phyloP scores from a whole-genome alignment of 495 filamentous ascomycete species.

The Tuber indicum region DNA sequence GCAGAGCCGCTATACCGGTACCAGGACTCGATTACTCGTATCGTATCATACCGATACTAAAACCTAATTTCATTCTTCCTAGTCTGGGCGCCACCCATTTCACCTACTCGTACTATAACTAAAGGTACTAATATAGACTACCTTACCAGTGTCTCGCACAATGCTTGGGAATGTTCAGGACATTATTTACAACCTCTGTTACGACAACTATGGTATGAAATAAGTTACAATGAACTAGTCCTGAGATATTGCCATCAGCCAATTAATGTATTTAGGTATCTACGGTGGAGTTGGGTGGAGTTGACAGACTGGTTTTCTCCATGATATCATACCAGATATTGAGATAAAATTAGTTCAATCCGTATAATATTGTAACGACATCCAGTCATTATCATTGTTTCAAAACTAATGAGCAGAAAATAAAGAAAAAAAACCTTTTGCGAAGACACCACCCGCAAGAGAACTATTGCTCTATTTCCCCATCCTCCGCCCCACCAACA shows the following conservation, averaged over 20 bases:
- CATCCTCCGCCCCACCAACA: slow-evolving; percentile 35
- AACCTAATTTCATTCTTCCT: too few relatives aligned
- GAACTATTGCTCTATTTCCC: slow-evolving; percentile 22
- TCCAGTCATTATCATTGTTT: neutral
- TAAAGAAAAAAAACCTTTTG: neutral
- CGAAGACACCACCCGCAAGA: neutral
- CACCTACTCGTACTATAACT: too few relatives aligned
- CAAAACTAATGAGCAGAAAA: neutral
- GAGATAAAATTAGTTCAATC: neutral
- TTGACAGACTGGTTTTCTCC: neutral
- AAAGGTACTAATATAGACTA: too few relatives aligned
- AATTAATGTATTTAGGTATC: neutral
- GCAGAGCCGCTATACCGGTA: neutral
- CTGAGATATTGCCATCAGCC: neutral
- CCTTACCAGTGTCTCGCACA: neutral
- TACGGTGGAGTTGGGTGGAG: neutral
- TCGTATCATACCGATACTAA: too few relatives aligned
- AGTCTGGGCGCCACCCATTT: too few relatives aligned
- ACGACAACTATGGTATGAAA: neutral
- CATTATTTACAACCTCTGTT: neutral
- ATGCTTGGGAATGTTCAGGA: neutral
- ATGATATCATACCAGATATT: neutral
- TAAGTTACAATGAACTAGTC: neutral
- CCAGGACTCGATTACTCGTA: too few relatives aligned
- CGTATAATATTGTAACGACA: neutral